A percentile compares a stretch with the other conserved stretches of the same genome.
phyloP scores from a whole-genome alignment of 1,139 yeast species.

The Candida tetrigidarum region DNA sequence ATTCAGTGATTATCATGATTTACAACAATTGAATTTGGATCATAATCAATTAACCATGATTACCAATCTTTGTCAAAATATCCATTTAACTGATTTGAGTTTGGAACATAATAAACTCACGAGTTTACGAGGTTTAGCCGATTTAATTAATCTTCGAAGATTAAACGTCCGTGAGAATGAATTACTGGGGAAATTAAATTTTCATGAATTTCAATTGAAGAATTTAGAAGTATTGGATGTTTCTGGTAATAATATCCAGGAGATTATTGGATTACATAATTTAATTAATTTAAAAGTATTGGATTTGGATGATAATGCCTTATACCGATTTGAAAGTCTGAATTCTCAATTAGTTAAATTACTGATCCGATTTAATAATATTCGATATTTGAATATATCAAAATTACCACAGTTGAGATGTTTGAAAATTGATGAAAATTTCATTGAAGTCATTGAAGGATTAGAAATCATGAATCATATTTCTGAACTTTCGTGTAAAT shows the following conservation, averaged over 20 bases:
- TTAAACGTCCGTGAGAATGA: constrained; percentile 49
- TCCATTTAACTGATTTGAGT: constrained; percentile 42
- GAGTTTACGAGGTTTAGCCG: constrained; percentile 41
- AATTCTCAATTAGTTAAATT: constrained; percentile 42
- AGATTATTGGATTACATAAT: constrained; percentile 38
- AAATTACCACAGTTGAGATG: constrained; percentile 45
- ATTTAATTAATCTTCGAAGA: constrained; percentile 41
- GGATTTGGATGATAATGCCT: constrained; percentile 47
- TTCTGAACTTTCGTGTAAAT: constrained; percentile 47
- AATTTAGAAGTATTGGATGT: constrained; percentile 50
- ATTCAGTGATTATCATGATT: constrained; percentile 40
- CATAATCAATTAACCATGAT: constrained; percentile 41
- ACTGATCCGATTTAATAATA: constrained; percentile 42
- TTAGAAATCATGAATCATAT: constrained; percentile 37
- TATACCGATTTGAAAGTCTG: constrained; percentile 28
- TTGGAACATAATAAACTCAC: constrained; percentile 36
- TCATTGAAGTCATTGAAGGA: constrained; percentile 28
- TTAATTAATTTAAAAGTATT: constrained; percentile 41
- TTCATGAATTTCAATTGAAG: constrained; percentile 35
- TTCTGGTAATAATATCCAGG: constrained; percentile 43
- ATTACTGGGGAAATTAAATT: constrained; percentile 42
- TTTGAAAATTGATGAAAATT: constrained; percentile 51
- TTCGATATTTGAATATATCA: constrained; percentile 34
- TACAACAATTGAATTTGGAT: constrained; percentile 48
- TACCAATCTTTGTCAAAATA: constrained; percentile 32